phyloP scores from a whole-genome alignment of 1,284 basidiomycete species.

The Trichosporon sp. region DNA sequence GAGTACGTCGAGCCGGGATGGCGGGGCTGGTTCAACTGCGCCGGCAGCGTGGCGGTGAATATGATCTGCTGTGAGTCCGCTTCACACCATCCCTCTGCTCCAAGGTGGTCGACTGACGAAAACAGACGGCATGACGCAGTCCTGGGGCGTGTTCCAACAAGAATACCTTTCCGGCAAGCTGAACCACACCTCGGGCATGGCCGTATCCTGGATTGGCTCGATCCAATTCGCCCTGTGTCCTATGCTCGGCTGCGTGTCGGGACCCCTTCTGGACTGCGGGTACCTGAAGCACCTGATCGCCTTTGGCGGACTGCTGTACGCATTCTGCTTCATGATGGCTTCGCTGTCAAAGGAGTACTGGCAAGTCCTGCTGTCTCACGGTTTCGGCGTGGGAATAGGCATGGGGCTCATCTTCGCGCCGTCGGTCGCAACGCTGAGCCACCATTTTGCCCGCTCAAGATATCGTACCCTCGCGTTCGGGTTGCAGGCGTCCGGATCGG shows the following conservation, averaged over 20 bases:
- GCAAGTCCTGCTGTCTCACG: conserved; percentile 46
- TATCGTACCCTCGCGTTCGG: conserved; percentile 37
- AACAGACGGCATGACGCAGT: conserved; percentile 37
- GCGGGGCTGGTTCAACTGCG: conserved; percentile 9
- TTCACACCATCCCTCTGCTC: not conserved
- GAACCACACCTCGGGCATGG: conserved; percentile 15
- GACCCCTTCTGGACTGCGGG: conserved; percentile 59
- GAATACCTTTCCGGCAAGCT: conserved; percentile 26
- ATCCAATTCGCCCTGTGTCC: conserved; percentile 56
- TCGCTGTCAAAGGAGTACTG: conserved; percentile 57
- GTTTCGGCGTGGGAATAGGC: conserved; percentile 27
- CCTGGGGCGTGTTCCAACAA: conserved; percentile 35
- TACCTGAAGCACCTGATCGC: conserved; percentile 53
- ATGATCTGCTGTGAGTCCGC: conserved; percentile 31
- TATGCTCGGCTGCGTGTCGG: conserved; percentile 51
- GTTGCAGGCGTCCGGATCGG: conserved; percentile 31
- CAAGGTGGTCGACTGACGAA: not conserved
- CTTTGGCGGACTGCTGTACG: conserved; percentile 50
- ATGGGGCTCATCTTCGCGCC: conserved; percentile 54
- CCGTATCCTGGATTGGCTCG: conserved; percentile 64
- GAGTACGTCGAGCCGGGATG: conserved; percentile 10
- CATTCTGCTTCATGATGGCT: conserved; percentile 55
- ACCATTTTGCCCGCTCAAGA: conserved; percentile 51
- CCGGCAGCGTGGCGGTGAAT: conserved; percentile 24
- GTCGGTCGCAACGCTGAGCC: conserved; percentile 51